These are phyloP conservation scores for Boletales sp. DNA, from an alignment of 768 basidiomycete species.

Conservation along the genomic window DNA sequence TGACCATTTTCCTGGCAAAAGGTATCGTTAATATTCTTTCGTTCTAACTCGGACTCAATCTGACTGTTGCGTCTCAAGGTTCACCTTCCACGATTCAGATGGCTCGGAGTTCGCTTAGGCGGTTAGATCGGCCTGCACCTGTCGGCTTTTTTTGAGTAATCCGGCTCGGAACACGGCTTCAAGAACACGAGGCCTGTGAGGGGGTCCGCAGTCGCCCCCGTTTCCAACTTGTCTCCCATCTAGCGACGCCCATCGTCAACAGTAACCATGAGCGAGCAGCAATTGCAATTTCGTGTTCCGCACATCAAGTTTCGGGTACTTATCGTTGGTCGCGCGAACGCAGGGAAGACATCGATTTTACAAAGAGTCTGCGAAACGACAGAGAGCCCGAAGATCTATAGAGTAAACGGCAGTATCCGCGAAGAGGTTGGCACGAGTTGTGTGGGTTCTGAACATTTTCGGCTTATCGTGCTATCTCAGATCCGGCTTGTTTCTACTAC, in stretches of 20 bases:
- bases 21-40: too few species aligned
- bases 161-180: too few species aligned
- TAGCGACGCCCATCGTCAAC: background rate
- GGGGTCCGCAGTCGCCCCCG: too few species aligned
- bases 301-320: background rate
- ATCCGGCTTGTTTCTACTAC: background rate
- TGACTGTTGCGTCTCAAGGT: too few species aligned
- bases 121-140: too few species aligned
- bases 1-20: too few species aligned
- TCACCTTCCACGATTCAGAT: too few species aligned
- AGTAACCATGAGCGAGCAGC: background rate
- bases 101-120: too few species aligned
- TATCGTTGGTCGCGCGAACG: background rate
- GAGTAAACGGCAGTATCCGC: background rate
- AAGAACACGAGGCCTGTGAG: too few species aligned
- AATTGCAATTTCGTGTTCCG: background rate
- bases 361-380: background rate
- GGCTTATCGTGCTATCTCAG: background rate
- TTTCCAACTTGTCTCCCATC: too few species aligned
- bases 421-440: background rate
- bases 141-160: too few species aligned
- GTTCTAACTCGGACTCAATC: too few species aligned
- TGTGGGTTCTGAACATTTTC: background rate
- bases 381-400: background rate
- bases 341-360: background rate